Evolutionary conservation across 2,329 filamentous ascomycete species (phyloP).

Genomic region (Aspergillus jensenii): DNA sequence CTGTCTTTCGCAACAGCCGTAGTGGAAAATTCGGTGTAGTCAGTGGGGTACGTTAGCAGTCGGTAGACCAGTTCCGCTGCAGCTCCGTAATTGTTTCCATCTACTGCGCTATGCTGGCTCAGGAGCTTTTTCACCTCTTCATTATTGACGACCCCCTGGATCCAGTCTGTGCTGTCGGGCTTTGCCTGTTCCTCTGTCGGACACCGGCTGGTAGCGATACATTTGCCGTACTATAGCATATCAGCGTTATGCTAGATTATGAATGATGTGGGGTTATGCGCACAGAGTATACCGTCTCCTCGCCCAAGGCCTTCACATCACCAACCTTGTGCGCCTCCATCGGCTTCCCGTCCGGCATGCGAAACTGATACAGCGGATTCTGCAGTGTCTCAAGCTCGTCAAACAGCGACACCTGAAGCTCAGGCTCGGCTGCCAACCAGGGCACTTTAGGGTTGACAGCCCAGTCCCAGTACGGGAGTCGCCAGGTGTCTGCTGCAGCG

Average conservation of each 20-base stretch:
- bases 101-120: not conserved
- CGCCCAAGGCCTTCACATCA: not conserved
- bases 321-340: not conserved
- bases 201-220: not conserved
- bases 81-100: not conserved
- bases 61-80: not conserved
- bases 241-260: not conserved
- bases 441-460: not conserved
- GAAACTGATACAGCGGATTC: not conserved
- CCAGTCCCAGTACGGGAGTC: constrained; percentile 10
- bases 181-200: not conserved
- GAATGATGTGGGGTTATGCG: no score
- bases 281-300: not conserved
- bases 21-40: not conserved
- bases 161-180: not conserved
- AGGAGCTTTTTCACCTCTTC: not conserved
- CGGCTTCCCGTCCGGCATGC: not conserved
- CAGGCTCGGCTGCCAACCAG: not conserved
- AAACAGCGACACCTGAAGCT: not conserved
- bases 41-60: not conserved
- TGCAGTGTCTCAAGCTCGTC: not conserved
- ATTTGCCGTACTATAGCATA: not conserved
- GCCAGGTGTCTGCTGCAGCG: constrained; percentile 1
- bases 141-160: not conserved
- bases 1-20: not conserved